Evolutionary conservation across 495 filamentous ascomycete species (phyloP).

Genomic region (Aspergillus campestris): DNA sequence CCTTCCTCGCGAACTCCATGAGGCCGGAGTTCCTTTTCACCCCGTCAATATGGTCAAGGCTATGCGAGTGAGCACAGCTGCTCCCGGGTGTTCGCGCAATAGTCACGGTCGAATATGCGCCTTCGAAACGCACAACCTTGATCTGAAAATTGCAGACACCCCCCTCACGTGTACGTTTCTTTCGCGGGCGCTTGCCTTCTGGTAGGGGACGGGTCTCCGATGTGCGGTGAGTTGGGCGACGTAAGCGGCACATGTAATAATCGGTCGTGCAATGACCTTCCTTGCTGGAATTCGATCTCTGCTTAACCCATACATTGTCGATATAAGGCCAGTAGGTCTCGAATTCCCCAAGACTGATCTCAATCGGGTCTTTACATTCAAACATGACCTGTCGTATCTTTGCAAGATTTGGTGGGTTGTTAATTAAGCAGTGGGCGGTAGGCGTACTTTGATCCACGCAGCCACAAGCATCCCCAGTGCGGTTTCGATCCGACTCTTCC

Average conservation of each 20-base stretch:
- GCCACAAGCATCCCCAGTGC: not conserved
- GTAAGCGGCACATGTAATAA: constrained; percentile 45
- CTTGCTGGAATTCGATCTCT: constrained; percentile 42
- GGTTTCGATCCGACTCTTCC: not conserved
- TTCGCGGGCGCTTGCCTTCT: constrained; percentile 43
- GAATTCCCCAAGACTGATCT: constrained; percentile 42
- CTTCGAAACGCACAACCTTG: constrained; percentile 42
- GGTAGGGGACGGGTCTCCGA: constrained; percentile 38
- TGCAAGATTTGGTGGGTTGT: constrained; percentile 39
- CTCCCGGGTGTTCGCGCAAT: constrained; percentile 35
- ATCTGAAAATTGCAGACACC: constrained; percentile 45
- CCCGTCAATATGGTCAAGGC: constrained; percentile 43
- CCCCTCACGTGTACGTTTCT: constrained; percentile 42
- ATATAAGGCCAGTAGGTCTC: constrained; percentile 49
- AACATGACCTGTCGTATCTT: constrained; percentile 40
- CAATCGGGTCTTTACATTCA: constrained; percentile 44
- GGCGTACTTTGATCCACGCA: not conserved
- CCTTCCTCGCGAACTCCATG: constrained; percentile 42
- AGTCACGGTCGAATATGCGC: constrained; percentile 37
- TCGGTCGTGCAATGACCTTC: constrained; percentile 43
- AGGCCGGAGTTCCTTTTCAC: constrained; percentile 45
- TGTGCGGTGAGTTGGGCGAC: constrained; percentile 34
- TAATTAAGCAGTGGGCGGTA: constrained; percentile 19
- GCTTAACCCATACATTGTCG: constrained; percentile 47
- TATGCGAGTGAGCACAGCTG: constrained; percentile 37